phyloP scores from a whole-genome alignment of 2,329 filamentous ascomycete species.

The Gnomoniopsis smithogilvyi region DNA sequence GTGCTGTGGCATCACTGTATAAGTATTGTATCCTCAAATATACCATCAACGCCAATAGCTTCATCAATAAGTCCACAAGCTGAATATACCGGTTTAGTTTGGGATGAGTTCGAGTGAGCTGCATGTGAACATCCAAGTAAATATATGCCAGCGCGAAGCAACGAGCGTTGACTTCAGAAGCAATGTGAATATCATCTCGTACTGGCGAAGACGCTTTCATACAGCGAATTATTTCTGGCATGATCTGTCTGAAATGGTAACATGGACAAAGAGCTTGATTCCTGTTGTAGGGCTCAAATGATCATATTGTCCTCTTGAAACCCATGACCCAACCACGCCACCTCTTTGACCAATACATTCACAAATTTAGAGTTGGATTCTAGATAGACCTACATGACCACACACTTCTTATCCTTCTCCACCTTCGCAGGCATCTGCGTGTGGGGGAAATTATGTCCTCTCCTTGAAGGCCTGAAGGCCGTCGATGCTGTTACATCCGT shows the following conservation, averaged over 20 bases:
- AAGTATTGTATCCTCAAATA: no score
- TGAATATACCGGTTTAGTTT: no score
- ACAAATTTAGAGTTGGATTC: neutral
- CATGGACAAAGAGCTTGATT: neutral
- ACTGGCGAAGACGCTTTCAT: neutral
- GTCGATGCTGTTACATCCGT: slow-evolving; percentile 43
- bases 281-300: neutral
- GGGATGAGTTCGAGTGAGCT: no score
- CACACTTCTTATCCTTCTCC: slow-evolving; percentile 44
- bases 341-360: neutral
- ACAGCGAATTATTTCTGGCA: neutral
- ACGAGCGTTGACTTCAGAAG: no score
- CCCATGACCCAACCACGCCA: neutral
- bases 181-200: neutral
- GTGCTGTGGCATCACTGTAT: no score
- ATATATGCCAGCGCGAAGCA: no score
- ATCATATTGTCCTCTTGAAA: neutral
- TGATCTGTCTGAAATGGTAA: neutral
- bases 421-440: slow-evolving; percentile 21
- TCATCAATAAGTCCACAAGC: no score
- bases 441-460: neutral
- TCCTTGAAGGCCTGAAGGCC: slow-evolving; percentile 17
- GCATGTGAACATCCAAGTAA: no score
- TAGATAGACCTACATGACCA: slow-evolving; percentile 46
- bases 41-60: no score